Base-by-base conservation (phyloP, 2,329 filamentous ascomycete species). In the Arachnomyces sp. region DNA sequence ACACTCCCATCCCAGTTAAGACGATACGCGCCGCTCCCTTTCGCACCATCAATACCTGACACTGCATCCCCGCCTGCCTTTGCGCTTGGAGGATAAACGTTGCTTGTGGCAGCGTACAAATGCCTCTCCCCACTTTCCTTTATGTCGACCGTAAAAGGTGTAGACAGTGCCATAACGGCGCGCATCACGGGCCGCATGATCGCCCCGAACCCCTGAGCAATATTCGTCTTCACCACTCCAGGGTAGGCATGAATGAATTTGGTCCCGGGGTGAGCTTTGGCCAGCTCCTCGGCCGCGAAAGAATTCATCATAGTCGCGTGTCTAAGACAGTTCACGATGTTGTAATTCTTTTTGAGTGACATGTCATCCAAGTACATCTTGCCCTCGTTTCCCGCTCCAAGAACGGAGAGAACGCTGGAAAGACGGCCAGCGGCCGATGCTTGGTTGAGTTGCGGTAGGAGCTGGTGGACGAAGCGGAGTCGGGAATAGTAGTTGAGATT, bases 171-270 rank as follows among this genome's bases (percentile, higher is more conserved):
- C 35, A 43, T 39, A 13, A 36, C 11, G 1, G 16, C 38, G 8
- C 18, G 33, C 1, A 25, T 16, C 1, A 43, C 17, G 2, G n/a
- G 14, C 14, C 18, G 36, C 5, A 18, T 9, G 3, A 43, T 11
- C 2, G 42, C 39, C 8, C 43, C 65, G 34, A 80, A 71, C 0
- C 75, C 79, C 43, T 73, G 81, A n/a, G 70, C 73, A 40, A 70
- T 57, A 4, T 66, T 66, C 1, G 68, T 71, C 32, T 66, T 64
- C 30, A 76, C 71, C 12, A 63, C 54, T 2, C 68, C 66, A 0
- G 72, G 70, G 40, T 61, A 71, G 2, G 64, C 59, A 40, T 77
- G 74, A 13, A 71, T 50, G 52, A 76, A 76, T 1, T 63, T 64
- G 0, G 66, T 66, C 2, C 59, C 57, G 0, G 71, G 70, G 17